Percentiles rank a stretch among this genome's conserved stretches.
phyloP scores from a whole-genome alignment of 2,329 filamentous ascomycete genomes.

The Exophiala sp. region DNA sequence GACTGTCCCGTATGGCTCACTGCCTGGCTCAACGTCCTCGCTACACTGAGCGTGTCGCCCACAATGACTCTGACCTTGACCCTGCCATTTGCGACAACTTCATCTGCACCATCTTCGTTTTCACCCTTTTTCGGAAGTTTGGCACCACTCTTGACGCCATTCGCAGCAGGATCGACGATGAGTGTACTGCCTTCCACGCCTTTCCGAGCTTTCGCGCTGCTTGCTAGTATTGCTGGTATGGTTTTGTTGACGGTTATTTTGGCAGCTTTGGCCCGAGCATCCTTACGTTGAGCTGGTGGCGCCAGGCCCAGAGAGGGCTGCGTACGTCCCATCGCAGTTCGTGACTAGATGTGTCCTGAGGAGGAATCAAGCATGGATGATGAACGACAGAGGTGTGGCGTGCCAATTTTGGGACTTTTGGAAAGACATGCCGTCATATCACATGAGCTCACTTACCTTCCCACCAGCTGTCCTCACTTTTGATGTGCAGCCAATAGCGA shows the following conservation, averaged over 20 bases:
- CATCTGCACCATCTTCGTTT: neutral
- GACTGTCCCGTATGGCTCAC: neutral
- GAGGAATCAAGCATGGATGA: neutral
- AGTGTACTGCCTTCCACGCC: constrained; percentile 8
- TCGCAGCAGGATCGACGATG: neutral
- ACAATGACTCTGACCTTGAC: neutral
- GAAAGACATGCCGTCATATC: neutral
- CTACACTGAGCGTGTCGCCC: constrained; percentile 7
- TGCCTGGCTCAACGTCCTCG: neutral
- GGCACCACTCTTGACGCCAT: neutral
- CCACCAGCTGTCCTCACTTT: neutral
- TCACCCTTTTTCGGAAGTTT: neutral
- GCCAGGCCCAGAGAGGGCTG: constrained; percentile 5
- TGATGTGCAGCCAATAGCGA: too few species aligned
- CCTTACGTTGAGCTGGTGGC: constrained; percentile 10
- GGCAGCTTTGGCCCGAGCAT: constrained; percentile 15
- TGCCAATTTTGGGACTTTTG: neutral
- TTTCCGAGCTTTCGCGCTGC: constrained; percentile 7
- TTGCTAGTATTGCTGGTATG: constrained; percentile 10
- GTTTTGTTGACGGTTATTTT: constrained; percentile 13
- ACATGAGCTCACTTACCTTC: neutral
- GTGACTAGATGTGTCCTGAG: neutral
- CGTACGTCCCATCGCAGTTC: constrained; percentile 2
- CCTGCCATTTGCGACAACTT: neutral
- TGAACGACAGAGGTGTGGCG: neutral